These are phyloP conservation scores for Cotoneaster glaucophyllus DNA, from an alignment of 306 rosid genomes.

Conservation along the genomic window DNA sequence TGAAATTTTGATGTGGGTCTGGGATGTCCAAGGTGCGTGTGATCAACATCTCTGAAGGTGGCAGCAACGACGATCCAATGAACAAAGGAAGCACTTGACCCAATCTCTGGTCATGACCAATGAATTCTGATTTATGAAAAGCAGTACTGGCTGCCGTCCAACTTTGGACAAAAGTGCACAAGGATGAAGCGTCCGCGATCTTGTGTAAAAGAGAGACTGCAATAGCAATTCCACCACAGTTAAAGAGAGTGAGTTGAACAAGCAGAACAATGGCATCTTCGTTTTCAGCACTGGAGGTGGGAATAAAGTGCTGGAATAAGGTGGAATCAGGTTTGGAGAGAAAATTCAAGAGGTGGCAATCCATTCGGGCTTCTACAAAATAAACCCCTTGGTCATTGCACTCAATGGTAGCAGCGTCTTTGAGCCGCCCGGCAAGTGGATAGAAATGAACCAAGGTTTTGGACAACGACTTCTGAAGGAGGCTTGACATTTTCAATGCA, in stretches of 20 bases:
- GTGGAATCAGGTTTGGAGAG: background rate
- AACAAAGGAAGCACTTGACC: too few species aligned
- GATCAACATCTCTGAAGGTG: too few species aligned
- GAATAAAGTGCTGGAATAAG: background rate
- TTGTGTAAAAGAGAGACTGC: background rate
- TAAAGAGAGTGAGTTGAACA: background rate
- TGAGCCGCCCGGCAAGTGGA: background rate
- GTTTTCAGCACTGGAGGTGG: background rate
- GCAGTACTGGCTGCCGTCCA: background rate
- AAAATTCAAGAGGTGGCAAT: background rate
- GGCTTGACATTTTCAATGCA: background rate
- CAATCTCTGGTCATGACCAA: too few species aligned
- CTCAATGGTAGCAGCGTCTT: background rate
- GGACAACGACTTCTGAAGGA: background rate
- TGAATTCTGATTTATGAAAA: too few species aligned
- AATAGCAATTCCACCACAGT: background rate
- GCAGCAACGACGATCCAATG: too few species aligned
- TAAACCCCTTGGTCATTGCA: background rate
- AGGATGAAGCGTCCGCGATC: background rate
- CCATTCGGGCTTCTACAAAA: background rate
- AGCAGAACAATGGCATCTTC: background rate
- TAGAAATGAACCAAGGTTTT: background rate
- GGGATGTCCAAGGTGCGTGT: too few species aligned
- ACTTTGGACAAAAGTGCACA: background rate
- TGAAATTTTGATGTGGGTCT: too few species aligned